A percentile compares a stretch with the other conserved stretches of the same genome.
phyloP scores from a whole-genome alignment of 495 filamentous ascomycete genomes.

The Terfezia boudieri region DNA sequence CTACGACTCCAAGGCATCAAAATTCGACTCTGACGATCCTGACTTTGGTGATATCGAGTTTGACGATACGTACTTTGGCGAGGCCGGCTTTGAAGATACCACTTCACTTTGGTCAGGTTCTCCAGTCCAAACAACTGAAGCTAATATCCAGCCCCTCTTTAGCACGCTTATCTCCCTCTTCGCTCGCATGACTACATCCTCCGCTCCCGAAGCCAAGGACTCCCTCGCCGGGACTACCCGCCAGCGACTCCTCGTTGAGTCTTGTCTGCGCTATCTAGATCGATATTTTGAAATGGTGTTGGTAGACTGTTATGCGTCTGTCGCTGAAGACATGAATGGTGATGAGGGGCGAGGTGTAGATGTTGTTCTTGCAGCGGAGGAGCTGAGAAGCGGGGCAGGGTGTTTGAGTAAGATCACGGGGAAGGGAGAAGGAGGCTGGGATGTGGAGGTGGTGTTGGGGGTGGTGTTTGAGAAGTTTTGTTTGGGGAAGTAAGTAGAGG shows the following conservation, averaged over 20 bases:
- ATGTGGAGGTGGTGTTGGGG: conserved; percentile 91
- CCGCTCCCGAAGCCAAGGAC: too few relatives aligned
- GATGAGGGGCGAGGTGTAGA: conserved; percentile 22
- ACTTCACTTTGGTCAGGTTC: too few relatives aligned
- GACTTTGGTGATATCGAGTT: too few relatives aligned
- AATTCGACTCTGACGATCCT: too few relatives aligned
- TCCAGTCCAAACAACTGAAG: conserved; percentile 20
- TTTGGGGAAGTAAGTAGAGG: neutral
- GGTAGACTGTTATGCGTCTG: conserved; percentile 1
- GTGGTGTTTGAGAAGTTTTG: conserved; percentile 88
- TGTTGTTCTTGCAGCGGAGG: conserved; percentile 85
- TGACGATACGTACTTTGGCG: too few relatives aligned
- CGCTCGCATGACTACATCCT: too few relatives aligned
- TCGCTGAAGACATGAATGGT: neutral
- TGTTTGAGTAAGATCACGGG: conserved; percentile 71
- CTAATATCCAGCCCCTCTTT: conserved; percentile 32
- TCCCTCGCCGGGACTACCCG: conserved; percentile 77
- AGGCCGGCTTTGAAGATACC: too few relatives aligned
- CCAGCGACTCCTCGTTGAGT: conserved; percentile 56
- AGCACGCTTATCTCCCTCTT: too few relatives aligned
- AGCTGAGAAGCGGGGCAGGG: conserved; percentile 60
- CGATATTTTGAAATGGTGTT: conserved; percentile 37
- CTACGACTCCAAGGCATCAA: too few relatives aligned
- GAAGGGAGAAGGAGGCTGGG: conserved; percentile 52
- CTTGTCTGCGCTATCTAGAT: conserved; percentile 45